phyloP scores from a whole-genome alignment of 495 filamentous ascomycete genomes.

The Penicillium canariense region DNA sequence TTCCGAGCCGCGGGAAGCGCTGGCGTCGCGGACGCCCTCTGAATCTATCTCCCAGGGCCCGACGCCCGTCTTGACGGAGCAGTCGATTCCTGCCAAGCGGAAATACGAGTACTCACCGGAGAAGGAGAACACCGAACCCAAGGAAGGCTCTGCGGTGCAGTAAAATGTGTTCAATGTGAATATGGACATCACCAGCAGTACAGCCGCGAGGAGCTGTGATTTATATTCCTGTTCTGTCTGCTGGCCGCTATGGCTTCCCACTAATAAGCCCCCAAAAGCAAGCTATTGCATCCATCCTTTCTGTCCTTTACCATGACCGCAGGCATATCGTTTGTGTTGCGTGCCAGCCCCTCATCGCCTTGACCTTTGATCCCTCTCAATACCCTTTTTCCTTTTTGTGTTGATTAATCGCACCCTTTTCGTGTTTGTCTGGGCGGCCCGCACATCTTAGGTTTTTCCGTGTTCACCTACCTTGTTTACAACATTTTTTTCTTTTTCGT shows the following conservation, averaged over 20 bases:
- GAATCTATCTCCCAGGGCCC: slow-evolving; percentile 19
- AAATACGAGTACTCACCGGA: slow-evolving; percentile 32
- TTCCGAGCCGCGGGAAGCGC: slow-evolving; percentile 25
- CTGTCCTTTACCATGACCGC: not conserved
- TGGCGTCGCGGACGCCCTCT: slow-evolving; percentile 20
- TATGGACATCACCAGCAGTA: not conserved
- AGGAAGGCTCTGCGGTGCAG: slow-evolving; percentile 17
- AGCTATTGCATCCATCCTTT: not conserved
- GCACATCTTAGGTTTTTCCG: not conserved
- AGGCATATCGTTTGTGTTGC: slow-evolving; percentile 1
- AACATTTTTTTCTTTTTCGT: slow-evolving; percentile 4
- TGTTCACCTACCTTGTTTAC: not conserved
- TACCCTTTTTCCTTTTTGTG: slow-evolving; percentile 14
- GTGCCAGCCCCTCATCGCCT: not conserved
- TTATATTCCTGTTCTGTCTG: not conserved
- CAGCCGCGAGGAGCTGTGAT: not conserved
- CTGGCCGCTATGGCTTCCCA: not conserved
- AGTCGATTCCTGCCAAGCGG: slow-evolving; percentile 22
- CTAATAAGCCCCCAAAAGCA: not conserved
- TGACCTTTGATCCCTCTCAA: slow-evolving; percentile 10
- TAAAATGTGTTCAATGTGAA: slow-evolving; percentile 2
- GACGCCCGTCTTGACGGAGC: slow-evolving; percentile 18
- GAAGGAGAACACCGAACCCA: slow-evolving; percentile 32
- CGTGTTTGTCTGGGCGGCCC: not conserved
- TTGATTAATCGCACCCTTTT: not conserved